Evolutionary conservation across 345 rosid species (phyloP).

Genomic region (Corchorus olitorius): DNA sequence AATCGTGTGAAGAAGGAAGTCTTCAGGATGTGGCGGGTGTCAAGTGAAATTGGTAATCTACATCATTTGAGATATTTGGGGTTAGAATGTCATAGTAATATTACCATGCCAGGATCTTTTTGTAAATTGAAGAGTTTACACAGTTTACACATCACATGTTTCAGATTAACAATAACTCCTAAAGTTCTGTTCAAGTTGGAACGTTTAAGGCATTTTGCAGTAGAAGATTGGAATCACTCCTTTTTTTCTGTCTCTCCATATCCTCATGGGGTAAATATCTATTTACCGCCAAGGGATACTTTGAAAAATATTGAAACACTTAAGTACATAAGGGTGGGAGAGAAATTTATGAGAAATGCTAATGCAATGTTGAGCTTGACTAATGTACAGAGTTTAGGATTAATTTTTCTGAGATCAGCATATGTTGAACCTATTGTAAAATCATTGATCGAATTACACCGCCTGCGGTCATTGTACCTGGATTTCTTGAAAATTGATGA

Average conservation of each 20-base stretch:
- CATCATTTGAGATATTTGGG: not conserved
- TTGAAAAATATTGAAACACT: not conserved
- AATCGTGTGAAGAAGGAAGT: not conserved
- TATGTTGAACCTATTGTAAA: not conserved
- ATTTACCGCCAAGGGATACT: too few species aligned
- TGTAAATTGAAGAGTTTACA: too few species aligned
- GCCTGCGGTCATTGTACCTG: not conserved
- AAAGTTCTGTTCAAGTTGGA: not conserved
- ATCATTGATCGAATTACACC: not conserved
- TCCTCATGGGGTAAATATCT: too few species aligned
- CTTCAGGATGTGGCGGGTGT: not conserved
- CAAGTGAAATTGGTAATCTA: not conserved
- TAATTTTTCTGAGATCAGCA: not conserved
- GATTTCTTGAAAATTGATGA: not conserved
- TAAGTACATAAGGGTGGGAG: not conserved
- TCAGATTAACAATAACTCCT: not conserved
- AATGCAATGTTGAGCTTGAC: too few species aligned
- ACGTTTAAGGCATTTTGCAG: constrained; percentile 1
- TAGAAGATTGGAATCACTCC: too few species aligned
- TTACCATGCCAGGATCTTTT: not conserved
- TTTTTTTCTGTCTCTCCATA: too few species aligned
- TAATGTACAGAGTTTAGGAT: not conserved
- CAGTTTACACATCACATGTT: not conserved
- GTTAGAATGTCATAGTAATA: rapidly evolving
- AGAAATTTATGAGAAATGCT: not conserved